These are phyloP conservation scores for Neurospora terricola DNA, from an alignment of 495 filamentous ascomycete genomes.

Conservation along the genomic window DNA sequence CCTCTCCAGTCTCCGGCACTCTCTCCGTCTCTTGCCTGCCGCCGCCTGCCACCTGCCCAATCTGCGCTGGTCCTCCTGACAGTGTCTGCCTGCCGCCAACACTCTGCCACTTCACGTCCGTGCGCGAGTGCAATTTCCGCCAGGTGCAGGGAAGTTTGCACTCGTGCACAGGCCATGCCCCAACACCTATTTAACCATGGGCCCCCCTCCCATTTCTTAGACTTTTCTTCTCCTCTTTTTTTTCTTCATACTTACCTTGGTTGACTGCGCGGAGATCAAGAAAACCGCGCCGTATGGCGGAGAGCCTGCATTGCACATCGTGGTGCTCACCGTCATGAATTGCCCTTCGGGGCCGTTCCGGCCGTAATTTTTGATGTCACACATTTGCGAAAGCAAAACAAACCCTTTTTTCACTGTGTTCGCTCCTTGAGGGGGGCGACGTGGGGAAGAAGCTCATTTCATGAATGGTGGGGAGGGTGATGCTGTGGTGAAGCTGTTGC, in stretches of 20 bases:
- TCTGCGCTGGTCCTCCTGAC: neutral
- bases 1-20: neutral
- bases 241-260: constrained; percentile 21
- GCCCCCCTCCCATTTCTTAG: neutral
- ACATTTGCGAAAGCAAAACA: neutral
- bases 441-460: constrained; percentile 10
- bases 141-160: constrained; percentile 4
- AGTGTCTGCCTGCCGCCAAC: neutral
- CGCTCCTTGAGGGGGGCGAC: neutral
- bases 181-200: neutral
- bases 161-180: constrained; percentile 5
- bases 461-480: too few species aligned
- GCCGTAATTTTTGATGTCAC: constrained; percentile 17
- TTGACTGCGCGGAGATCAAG: constrained; percentile 13
- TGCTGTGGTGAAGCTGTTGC: too few species aligned
- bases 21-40: neutral
- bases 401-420: constrained; percentile 13
- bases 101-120: neutral
- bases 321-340: constrained; percentile 13
- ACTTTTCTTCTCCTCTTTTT: constrained; percentile 10
- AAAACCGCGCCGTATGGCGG: constrained; percentile 9
- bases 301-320: constrained; percentile 18
- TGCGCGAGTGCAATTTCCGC: neutral
- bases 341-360: constrained; percentile 18
- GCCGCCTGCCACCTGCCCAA: neutral